Evolutionary conservation across 345 rosid genomes (phyloP), one percentile per base, ranked within the genome.

Genomic region (Citrus reticulata): DNA sequence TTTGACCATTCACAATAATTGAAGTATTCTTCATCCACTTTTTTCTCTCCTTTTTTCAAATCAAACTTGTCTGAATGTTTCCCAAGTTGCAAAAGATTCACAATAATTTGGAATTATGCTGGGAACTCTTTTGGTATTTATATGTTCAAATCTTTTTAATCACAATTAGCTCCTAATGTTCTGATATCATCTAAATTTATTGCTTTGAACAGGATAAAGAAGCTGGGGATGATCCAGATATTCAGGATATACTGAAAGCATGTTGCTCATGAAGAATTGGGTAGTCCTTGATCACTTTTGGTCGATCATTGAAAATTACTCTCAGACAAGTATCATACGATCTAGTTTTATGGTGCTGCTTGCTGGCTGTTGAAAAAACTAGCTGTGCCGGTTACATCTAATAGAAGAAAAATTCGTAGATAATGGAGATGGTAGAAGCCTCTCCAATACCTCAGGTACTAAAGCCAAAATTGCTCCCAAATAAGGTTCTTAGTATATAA

Each of bases 161-260:
- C 10, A 17, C 25, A 27, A 63, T 60, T 0, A 14, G 7, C 19
- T 64, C 8, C 63, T 27, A 16, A 4, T 65, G 49, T 80, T 59
- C 7, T 62, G 29, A 35, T 51, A 34, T 51, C 2, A 5, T 74
- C 70, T 16, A 10, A 35, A 74, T 29, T 72, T 51, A 32, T 80
- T 76, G 39, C 35, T 19, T 78, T 55, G 69, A 72, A n/a, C 84
- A 94, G 98, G 98, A 92, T 79, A 92, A 92, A 87, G 98, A 94
- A 86, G 97, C 98, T 42, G 98, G 97, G 77, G 98, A 94, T 80
- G 98, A 94, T 76, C 95, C 94, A 9, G 88, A 90, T 59, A 77
- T 91, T 60, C 91, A 91, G 79, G 94, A 89, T 76, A 83, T 94
- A 73, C 22, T 94, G 66, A 85, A 84, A 81, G 98, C 93, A 4